A percentile compares a stretch with the other conserved stretches of the same genome.
Evolutionary conservation across 106 monocot species (phyloP).

Genomic region (Dioscorea dumetorum): DNA sequence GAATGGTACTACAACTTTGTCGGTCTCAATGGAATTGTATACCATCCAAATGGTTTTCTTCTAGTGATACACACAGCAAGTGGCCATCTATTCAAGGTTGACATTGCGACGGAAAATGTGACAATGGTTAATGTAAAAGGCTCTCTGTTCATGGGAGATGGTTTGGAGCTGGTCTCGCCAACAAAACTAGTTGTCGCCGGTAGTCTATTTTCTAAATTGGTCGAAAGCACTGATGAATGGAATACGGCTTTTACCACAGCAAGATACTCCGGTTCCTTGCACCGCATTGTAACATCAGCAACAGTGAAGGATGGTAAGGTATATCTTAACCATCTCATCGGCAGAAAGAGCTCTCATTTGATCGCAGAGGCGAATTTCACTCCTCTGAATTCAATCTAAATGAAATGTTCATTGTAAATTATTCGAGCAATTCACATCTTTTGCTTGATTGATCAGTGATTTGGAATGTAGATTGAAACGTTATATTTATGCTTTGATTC

Average conservation of each 20-base stretch:
- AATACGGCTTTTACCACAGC: conserved; percentile 33
- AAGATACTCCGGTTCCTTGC: conserved; percentile 47
- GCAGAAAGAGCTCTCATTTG: conserved; percentile 55
- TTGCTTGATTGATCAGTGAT: neutral
- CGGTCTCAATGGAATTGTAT: conserved; percentile 78
- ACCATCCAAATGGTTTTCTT: conserved; percentile 74
- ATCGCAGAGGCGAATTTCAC: conserved; percentile 59
- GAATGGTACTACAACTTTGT: conserved; percentile 41
- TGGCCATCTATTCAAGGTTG: conserved; percentile 72
- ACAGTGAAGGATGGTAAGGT: conserved; percentile 78
- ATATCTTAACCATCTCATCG: conserved; percentile 61
- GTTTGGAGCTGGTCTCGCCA: conserved; percentile 63
- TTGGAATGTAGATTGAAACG: too few species aligned
- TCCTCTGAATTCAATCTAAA: conserved; percentile 12
- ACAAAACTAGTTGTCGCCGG: conserved; percentile 58
- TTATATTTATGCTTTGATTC: too few species aligned
- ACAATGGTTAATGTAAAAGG: conserved; percentile 42
- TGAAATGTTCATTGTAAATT: too few species aligned
- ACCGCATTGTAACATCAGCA: conserved; percentile 62
- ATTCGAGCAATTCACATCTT: too few species aligned
- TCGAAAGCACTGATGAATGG: conserved; percentile 73
- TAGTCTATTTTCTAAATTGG: conserved; percentile 19
- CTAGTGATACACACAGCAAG: conserved; percentile 71
- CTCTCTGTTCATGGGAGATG: conserved; percentile 61
- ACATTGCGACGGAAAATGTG: conserved; percentile 28